Evolutionary conservation across 768 basidiomycete species (phyloP).

Genomic region (Ramaria sp.): DNA sequence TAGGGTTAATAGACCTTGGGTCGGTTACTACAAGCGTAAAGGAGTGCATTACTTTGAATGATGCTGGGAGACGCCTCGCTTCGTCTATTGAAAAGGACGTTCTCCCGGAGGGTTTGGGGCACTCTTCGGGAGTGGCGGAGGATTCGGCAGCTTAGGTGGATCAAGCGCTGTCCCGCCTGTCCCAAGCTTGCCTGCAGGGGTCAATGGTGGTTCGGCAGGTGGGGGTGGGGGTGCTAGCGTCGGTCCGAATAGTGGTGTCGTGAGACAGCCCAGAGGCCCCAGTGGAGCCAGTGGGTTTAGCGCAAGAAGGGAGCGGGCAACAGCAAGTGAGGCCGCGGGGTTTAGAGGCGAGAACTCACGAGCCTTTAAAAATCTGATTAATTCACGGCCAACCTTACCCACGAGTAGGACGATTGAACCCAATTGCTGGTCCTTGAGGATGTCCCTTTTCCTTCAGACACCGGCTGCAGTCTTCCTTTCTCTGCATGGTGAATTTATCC

Average conservation of each 20-base stretch:
- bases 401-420: not conserved
- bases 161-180: conserved; percentile 55
- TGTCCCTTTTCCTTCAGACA: not conserved
- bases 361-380: conserved; percentile 70
- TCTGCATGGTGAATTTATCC: not conserved
- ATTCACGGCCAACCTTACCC: not conserved
- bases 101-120: conserved; percentile 60
- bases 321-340: conserved; percentile 49
- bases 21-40: no score
- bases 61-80: no score
- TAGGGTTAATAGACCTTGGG: no score
- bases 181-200: conserved; percentile 57
- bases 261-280: conserved; percentile 81
- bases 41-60: no score
- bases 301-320: conserved; percentile 33
- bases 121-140: conserved; percentile 50
- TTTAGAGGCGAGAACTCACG: conserved; percentile 77
- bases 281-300: conserved; percentile 64
- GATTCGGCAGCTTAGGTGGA: conserved; percentile 25
- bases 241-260: conserved; percentile 37
- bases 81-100: no score
- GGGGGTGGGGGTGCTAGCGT: conserved; percentile 29
- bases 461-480: not conserved
- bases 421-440: not conserved
- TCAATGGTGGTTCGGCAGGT: conserved; percentile 35